Percentiles rank a stretch among this genome's conserved stretches.
Evolutionary conservation across 75 land plant species (phyloP).

Genomic region (Picea glauca): DNA sequence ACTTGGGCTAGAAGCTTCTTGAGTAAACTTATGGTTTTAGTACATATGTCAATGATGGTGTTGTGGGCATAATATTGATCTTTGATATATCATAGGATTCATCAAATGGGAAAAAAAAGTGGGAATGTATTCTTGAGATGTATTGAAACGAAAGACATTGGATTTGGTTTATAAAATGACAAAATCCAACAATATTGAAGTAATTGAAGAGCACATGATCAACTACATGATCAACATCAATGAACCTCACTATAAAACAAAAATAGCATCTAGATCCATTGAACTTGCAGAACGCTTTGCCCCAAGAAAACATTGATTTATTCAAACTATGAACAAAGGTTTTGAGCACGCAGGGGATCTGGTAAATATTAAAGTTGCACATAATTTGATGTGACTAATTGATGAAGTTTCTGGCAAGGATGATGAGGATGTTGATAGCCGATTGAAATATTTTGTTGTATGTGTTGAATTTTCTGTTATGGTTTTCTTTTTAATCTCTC

Average conservation of each 20-base stretch:
- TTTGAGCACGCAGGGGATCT: slow-evolving; percentile 99
- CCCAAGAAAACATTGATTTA: slow-evolving; percentile 97
- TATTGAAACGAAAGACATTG: no score
- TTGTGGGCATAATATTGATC: background rate
- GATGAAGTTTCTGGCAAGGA: slow-evolving; percentile 98
- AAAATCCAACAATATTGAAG: slow-evolving; percentile 92
- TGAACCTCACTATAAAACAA: slow-evolving; percentile 89
- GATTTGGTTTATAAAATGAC: slow-evolving; percentile 59
- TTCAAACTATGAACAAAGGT: slow-evolving; percentile 98
- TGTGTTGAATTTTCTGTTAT: slow-evolving; percentile 10
- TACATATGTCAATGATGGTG: slow-evolving; percentile 4
- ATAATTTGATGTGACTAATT: slow-evolving; percentile 92
- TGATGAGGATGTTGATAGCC: slow-evolving; percentile 81
- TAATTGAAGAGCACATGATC: slow-evolving; percentile 95
- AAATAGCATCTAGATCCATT: slow-evolving; percentile 88
- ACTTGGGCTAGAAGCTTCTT: slow-evolving; percentile 3
- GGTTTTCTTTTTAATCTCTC: background rate
- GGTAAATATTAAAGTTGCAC: slow-evolving; percentile 83
- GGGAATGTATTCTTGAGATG: no score
- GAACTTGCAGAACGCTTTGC: slow-evolving; percentile 98
- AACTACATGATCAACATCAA: slow-evolving; percentile 88
- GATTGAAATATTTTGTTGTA: slow-evolving; percentile 91
- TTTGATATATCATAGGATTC: no score
- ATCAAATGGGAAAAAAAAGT: no score
- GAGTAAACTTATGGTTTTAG: background rate